A percentile compares a stretch with the other conserved stretches of the same genome.
These are phyloP conservation scores for Paecilomyces sp. DNA, from an alignment of 2,329 filamentous ascomycete species.

Conservation along the genomic window DNA sequence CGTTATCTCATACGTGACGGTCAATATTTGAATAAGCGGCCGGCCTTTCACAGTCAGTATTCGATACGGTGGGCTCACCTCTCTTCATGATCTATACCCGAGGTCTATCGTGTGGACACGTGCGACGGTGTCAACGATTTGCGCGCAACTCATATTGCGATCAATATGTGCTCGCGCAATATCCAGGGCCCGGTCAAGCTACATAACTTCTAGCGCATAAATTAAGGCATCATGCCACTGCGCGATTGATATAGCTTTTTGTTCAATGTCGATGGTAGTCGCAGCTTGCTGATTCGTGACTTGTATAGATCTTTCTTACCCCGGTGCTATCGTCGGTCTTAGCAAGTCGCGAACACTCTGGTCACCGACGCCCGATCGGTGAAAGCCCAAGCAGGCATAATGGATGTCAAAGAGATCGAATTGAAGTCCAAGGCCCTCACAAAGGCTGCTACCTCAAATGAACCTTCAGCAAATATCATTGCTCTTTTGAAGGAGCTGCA, in stretches of 20 bases:
- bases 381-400: slow-evolving; percentile 27
- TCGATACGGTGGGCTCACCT: not conserved
- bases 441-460: slow-evolving; percentile 69
- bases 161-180: not conserved
- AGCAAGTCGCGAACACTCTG: not conserved
- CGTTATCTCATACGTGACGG: slow-evolving; percentile 2
- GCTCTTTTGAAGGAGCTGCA: slow-evolving; percentile 71
- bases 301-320: not conserved
- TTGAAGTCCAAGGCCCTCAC: slow-evolving; percentile 69
- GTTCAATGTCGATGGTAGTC: no score
- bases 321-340: not conserved
- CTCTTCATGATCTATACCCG: not conserved
- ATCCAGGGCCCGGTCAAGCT: not conserved
- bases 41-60: not conserved
- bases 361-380: not conserved
- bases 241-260: no score
- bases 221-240: no score
- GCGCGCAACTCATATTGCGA: not conserved
- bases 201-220: no score
- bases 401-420: slow-evolving; percentile 79
- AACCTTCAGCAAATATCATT: slow-evolving; percentile 65
- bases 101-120: not conserved
- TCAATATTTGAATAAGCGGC: slow-evolving; percentile 3
- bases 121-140: not conserved
- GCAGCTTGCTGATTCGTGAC: not conserved